Conservation (phyloP, 176 grass and related monocot species). For the Carex myosuroides region DNA sequence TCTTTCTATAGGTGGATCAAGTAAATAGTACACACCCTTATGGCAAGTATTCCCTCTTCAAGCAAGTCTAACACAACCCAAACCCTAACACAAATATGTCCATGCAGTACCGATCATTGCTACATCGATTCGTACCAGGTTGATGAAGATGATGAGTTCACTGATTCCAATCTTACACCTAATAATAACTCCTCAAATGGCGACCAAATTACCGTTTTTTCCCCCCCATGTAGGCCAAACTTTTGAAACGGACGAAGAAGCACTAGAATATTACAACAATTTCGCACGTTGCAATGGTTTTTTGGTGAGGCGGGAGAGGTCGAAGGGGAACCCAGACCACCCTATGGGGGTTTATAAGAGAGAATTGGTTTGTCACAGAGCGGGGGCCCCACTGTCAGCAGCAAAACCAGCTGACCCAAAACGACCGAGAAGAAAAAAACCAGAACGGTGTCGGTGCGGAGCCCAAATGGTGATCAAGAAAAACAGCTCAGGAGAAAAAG, state of each 20-base stretch:
- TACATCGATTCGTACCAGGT: slow-evolving; percentile 11
- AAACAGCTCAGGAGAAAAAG: slow-evolving; percentile 13
- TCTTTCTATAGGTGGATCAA: not conserved
- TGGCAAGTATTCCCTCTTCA: not conserved
- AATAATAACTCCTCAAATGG: not conserved
- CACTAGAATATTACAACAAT: slow-evolving; percentile 42
- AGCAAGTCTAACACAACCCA: slow-evolving; percentile 8
- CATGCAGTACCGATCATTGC: slow-evolving; percentile 31
- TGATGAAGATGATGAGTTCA: slow-evolving; percentile 28
- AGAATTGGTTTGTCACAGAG: slow-evolving; percentile 50
- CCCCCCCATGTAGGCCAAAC: slow-evolving; percentile 36
- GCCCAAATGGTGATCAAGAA: slow-evolving; percentile 56
- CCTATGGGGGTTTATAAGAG: slow-evolving; percentile 50
- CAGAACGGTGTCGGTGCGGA: slow-evolving; percentile 36
- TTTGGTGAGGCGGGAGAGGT: slow-evolving; percentile 36
- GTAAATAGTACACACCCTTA: not conserved
- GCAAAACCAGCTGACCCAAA: slow-evolving; percentile 26
- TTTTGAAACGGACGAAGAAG: slow-evolving; percentile 40
- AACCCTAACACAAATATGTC: slow-evolving; percentile 17
- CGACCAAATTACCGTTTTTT: not conserved
- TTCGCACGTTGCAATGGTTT: slow-evolving; percentile 41
- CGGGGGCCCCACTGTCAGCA: slow-evolving; percentile 23
- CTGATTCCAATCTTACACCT: not conserved
- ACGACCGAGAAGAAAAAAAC: slow-evolving; percentile 37
- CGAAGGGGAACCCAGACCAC: slow-evolving; percentile 44